Base-by-base conservation (phyloP, 306 rosid species). In the Coriaria nepalensis region DNA sequence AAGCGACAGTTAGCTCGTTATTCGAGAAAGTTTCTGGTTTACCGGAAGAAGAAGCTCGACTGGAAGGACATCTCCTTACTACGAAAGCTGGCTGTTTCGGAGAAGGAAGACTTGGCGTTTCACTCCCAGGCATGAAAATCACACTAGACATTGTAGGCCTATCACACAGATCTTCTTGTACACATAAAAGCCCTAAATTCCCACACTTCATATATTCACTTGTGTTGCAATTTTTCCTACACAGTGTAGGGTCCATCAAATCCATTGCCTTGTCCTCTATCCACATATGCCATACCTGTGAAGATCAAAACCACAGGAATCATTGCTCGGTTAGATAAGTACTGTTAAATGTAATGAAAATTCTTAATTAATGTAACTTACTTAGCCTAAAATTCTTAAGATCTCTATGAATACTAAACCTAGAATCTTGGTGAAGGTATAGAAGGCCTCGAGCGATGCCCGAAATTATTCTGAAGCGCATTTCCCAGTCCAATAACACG, bases 371-470 rank as follows among this genome's bases (percentile, higher is more conserved):
- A 43, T 6, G 29, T 13, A 35, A 68, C 87, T 64, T 33, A 77
- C 85, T 64, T 64, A 79, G 66, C 85, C 82, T 51, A 79, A 67
- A 61, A 83, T 86, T 65, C 62, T 84, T 84, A 41, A 84, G 47
- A 57, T 84, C 86, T 54, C 92, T 70, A 43, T 83, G 90, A 40
- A 80, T 80, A 55, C 94, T 75, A 52, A 84, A 34, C 32, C 93
- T 78, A 3, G 87, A 85, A 65, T 85, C 93, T 70, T 85, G 74
- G 8, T 85, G 93, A 7, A 85, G 81, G 43, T 85, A 85, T 44
- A 85, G 78, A 12, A 85, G 87, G 9, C 94, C 95, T 35, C 92
- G 75, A 44, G 84, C 86, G 34, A 85, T 78, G 15, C 95, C 93
- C 43, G 80, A 15, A 44, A 85, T 73, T 72, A 83, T 66, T 40